Percentiles rank a stretch among this genome's conserved stretches.
These are phyloP conservation scores for Wallacemonas sp. DNA, from an alignment of 208 protist genomes.

Conservation along the genomic window DNA sequence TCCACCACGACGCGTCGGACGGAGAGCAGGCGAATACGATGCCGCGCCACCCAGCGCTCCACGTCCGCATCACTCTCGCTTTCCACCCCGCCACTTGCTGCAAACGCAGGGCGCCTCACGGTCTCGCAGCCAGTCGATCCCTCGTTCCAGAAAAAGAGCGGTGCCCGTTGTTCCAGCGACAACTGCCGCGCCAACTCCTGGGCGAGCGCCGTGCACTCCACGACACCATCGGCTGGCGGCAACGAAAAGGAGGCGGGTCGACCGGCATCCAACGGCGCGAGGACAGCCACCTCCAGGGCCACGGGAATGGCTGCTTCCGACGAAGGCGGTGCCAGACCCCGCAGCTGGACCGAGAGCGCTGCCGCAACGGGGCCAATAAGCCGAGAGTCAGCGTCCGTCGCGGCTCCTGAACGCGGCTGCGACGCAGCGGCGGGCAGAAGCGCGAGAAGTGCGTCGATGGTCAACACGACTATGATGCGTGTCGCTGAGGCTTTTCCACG, in stretches of 20 bases:
- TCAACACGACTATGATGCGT: not conserved
- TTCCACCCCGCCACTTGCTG: not conserved
- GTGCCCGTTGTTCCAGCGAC: not conserved
- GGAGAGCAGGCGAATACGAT: slow-evolving; percentile 2
- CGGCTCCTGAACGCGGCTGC: not conserved
- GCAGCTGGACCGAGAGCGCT: not conserved
- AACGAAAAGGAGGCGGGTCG: not conserved
- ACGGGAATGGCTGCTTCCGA: not conserved
- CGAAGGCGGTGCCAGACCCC: not conserved
- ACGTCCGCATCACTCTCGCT: not conserved
- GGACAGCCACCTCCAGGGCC: slow-evolving; percentile 1
- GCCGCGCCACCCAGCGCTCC: not conserved
- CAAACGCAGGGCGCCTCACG: not conserved
- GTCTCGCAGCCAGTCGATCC: not conserved
- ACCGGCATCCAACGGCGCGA: not conserved
- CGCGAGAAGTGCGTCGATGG: not conserved
- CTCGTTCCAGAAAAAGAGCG: slow-evolving; percentile 7
- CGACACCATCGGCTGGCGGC: not conserved
- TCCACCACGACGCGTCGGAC: slow-evolving; percentile 4
- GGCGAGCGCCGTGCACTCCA: slow-evolving; percentile 4
- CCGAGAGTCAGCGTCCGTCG: too few relatives aligned
- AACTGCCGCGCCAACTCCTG: not conserved
- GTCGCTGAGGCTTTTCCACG: too few relatives aligned
- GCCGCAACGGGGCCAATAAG: too few relatives aligned
- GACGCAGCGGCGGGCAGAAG: not conserved